Conservation (phyloP, 192 early-diverging fungal species). For the Entophlyctis helioformis region DNA sequence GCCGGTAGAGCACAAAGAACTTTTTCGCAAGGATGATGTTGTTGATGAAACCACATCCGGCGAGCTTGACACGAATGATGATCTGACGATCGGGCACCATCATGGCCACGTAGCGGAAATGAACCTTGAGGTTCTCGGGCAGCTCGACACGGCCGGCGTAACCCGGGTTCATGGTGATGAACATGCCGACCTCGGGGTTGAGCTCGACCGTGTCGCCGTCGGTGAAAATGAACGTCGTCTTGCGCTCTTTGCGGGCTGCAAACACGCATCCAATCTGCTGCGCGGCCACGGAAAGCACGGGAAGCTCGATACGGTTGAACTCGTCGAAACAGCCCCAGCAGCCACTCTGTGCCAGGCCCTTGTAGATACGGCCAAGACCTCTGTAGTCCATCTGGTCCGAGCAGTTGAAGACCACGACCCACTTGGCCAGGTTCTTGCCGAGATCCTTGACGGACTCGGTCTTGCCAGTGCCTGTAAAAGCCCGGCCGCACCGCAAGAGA, state of each 20-base stretch:
- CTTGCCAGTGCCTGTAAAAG: slow-evolving; percentile 49
- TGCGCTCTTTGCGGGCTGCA: slow-evolving; percentile 45
- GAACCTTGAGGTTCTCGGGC: slow-evolving; percentile 54
- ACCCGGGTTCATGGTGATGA: slow-evolving; percentile 60
- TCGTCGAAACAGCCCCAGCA: slow-evolving; percentile 58
- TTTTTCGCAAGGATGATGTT: slow-evolving; percentile 54
- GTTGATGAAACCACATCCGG: slow-evolving; percentile 53
- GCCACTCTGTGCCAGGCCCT: slow-evolving; percentile 51
- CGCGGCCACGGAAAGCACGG: slow-evolving; percentile 51
- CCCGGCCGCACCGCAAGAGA: too few relatives aligned
- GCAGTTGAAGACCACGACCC: slow-evolving; percentile 62
- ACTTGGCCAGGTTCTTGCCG: slow-evolving; percentile 52
- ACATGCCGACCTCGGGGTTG: slow-evolving; percentile 56
- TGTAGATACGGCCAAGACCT: slow-evolving; percentile 51
- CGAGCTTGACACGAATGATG: slow-evolving; percentile 55
- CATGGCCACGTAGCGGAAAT: slow-evolving; percentile 59
- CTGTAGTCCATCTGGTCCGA: slow-evolving; percentile 61
- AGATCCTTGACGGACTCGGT: slow-evolving; percentile 57
- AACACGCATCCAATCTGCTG: slow-evolving; percentile 57
- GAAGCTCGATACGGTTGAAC: slow-evolving; percentile 55
- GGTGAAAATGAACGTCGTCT: slow-evolving; percentile 48
- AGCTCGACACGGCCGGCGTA: slow-evolving; percentile 56
- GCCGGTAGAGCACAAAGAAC: slow-evolving; percentile 52
- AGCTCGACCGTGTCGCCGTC: slow-evolving; percentile 57
- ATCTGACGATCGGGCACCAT: slow-evolving; percentile 59